Evolutionary conservation across 345 rosid genomes (phyloP).

Genomic region (Hibiscus syriacus): DNA sequence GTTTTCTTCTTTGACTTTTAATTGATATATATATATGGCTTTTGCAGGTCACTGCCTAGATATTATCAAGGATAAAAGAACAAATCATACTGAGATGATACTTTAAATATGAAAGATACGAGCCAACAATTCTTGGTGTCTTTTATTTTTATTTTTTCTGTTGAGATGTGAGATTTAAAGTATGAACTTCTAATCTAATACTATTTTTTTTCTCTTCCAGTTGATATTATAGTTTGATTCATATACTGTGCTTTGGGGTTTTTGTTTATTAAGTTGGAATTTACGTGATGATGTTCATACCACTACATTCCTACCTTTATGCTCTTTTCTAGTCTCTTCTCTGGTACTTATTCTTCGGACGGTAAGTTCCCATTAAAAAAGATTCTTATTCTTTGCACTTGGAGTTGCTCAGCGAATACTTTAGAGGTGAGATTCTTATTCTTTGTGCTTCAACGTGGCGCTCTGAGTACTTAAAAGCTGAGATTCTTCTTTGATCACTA

Average conservation of each 20-base stretch:
- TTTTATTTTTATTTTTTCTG: background rate
- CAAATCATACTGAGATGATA: background rate
- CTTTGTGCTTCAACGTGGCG: background rate
- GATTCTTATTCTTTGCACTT: background rate
- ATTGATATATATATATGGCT: background rate
- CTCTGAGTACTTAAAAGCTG: background rate
- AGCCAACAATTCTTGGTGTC: background rate
- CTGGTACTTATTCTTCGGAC: background rate
- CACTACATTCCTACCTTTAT: background rate
- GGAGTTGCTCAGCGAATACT: background rate
- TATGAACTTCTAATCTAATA: background rate
- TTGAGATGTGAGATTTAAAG: background rate
- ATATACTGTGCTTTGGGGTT: background rate
- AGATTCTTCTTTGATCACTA: background rate
- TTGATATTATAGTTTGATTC: background rate
- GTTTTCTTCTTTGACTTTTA: background rate
- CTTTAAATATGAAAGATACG: background rate
- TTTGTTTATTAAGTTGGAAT: background rate
- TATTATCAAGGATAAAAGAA: background rate
- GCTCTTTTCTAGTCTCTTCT: background rate
- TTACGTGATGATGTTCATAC: background rate
- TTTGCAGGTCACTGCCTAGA: background rate
- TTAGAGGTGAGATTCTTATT: slow-evolving; percentile 2
- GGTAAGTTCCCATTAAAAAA: background rate
- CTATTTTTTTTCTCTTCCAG: background rate